These are phyloP conservation scores for Myriosclerotinia scirpicola DNA, from an alignment of 2,329 filamentous ascomycete species.

Conservation along the genomic window DNA sequence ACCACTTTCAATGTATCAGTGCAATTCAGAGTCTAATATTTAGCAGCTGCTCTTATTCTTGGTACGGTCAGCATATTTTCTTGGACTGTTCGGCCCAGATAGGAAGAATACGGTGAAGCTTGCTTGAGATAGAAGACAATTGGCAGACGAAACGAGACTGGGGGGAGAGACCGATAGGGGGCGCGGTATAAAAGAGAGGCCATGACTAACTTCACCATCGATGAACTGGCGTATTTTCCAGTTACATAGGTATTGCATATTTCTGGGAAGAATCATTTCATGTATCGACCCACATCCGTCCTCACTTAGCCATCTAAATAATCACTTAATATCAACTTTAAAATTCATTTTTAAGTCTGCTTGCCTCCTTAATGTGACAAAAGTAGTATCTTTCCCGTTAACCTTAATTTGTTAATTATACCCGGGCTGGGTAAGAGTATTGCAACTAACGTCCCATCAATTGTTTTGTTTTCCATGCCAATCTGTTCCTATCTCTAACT, in stretches of 20 bases:
- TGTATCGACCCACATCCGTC: background rate
- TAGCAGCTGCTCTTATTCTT: slow-evolving; percentile 54
- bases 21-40: slow-evolving; percentile 3
- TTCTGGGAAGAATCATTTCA: background rate
- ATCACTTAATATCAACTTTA: background rate
- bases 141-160: background rate
- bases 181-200: background rate
- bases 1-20: background rate
- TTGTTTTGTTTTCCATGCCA: background rate
- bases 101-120: background rate
- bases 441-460: background rate
- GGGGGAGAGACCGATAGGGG: background rate
- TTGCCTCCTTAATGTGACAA: background rate
- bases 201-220: background rate
- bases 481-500: background rate
- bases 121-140: background rate
- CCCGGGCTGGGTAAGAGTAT: too few relatives aligned
- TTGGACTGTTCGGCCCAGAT: slow-evolving; percentile 58
- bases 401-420: background rate
- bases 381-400: background rate
- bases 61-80: slow-evolving; percentile 57
- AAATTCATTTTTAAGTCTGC: background rate
- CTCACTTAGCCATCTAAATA: background rate
- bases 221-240: background rate
- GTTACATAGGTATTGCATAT: background rate